A percentile compares a stretch with the other conserved stretches of the same genome.
phyloP scores from a whole-genome alignment of 2,329 filamentous ascomycete genomes.

The Cadophora sp. region DNA sequence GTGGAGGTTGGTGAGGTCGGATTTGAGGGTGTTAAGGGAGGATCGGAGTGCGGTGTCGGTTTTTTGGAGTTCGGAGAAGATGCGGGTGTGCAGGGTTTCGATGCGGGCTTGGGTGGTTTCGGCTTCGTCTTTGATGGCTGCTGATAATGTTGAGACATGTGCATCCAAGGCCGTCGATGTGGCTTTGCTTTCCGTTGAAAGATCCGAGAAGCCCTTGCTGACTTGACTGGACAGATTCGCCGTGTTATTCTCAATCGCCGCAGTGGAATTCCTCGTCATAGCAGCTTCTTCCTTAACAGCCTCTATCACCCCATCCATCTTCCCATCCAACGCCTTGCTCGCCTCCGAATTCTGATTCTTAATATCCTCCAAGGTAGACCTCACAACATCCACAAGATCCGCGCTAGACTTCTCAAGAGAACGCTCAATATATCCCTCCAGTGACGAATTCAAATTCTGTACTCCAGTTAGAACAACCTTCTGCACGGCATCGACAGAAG shows the following conservation, averaged over 20 bases:
- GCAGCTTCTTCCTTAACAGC: neutral
- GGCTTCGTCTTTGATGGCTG: slow-evolving; percentile 17
- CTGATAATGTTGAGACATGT: neutral
- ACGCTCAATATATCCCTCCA: neutral
- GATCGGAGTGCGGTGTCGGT: neutral
- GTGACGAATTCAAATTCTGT: slow-evolving; percentile 4
- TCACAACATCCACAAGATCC: neutral
- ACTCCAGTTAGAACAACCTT: neutral
- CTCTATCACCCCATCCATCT: neutral
- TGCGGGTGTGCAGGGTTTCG: slow-evolving; percentile 7
- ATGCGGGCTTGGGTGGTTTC: slow-evolving; percentile 9
- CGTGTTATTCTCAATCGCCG: neutral
- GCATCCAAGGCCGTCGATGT: neutral
- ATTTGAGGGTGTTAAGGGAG: slow-evolving; percentile 3
- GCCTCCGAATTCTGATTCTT: neutral
- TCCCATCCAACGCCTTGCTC: neutral
- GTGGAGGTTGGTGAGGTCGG: neutral
- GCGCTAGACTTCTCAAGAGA: neutral
- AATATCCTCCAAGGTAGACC: neutral
- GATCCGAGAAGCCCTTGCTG: neutral
- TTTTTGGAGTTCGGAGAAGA: slow-evolving; percentile 15
- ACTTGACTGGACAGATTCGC: neutral
- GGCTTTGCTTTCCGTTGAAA: neutral
- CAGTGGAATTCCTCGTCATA: neutral
- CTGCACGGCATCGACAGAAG: slow-evolving; percentile 8